Percentiles rank a stretch among this genome's conserved stretches.
Evolutionary conservation across 768 basidiomycete genomes (phyloP).

Genomic region (Obba rivulosa): DNA sequence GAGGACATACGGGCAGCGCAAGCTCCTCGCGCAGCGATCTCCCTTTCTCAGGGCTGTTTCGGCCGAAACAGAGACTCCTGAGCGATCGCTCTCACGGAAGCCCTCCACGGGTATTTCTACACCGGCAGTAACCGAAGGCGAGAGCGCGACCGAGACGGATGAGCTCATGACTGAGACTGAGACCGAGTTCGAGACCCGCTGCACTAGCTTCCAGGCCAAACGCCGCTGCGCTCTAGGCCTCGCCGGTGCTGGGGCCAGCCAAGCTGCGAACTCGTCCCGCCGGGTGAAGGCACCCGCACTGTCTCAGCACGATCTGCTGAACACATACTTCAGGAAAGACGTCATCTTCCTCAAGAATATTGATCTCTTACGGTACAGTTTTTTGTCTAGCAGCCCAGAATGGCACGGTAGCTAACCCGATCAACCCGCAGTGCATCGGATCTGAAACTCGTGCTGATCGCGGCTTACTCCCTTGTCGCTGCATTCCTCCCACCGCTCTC

Average conservation of each 20-base stretch:
- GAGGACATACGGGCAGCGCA: conserved; percentile 86
- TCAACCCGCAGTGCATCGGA: conserved; percentile 66
- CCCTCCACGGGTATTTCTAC: conserved; percentile 34
- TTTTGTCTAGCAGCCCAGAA: neutral
- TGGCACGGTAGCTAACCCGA: conserved; percentile 12
- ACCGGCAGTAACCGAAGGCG: conserved; percentile 65
- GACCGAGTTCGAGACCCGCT: conserved; percentile 13
- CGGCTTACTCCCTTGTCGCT: conserved; percentile 59
- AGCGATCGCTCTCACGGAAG: conserved; percentile 14
- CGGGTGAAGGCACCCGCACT: conserved; percentile 10
- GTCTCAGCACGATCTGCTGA: conserved; percentile 86
- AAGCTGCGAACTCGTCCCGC: neutral
- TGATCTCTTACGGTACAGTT: conserved; percentile 75
- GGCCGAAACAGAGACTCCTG: conserved; percentile 10
- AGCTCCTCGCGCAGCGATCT: conserved; percentile 80
- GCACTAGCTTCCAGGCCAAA: conserved; percentile 5
- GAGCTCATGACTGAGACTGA: conserved; percentile 53
- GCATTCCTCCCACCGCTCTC: conserved; percentile 58
- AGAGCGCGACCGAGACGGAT: conserved; percentile 64
- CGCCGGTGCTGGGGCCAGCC: conserved; percentile 2
- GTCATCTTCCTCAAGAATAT: conserved; percentile 74
- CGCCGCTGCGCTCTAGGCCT: conserved; percentile 4
- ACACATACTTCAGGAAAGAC: conserved; percentile 89
- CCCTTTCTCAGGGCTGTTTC: conserved; percentile 41
- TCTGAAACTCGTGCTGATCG: conserved; percentile 69